phyloP scores from a whole-genome alignment of 1,284 basidiomycete species.

The Cryptococcus sp. region DNA sequence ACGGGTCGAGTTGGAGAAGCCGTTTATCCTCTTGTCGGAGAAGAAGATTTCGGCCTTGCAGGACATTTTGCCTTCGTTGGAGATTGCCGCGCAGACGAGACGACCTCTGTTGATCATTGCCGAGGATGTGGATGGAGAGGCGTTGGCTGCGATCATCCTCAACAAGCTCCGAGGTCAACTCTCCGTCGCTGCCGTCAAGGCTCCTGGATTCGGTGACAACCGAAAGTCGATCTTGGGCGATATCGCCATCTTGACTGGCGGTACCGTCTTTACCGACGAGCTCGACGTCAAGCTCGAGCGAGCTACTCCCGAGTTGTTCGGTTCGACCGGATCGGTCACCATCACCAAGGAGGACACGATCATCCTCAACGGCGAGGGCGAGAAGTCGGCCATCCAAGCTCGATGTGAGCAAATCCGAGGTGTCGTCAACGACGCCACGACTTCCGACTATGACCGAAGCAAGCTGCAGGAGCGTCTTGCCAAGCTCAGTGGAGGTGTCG shows the following conservation, averaged over 20 bases:
- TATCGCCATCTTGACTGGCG: constrained; percentile 92
- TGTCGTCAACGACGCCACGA: constrained; percentile 74
- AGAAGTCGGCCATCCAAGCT: constrained; percentile 75
- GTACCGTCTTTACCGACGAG: constrained; percentile 96
- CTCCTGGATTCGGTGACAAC: constrained; percentile 98
- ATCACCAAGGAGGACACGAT: constrained; percentile 99
- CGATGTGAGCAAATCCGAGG: constrained; percentile 93
- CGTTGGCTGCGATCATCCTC: constrained; percentile 91
- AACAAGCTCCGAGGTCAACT: constrained; percentile 98
- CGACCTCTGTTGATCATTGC: constrained; percentile 94
- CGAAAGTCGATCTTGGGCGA: constrained; percentile 96
- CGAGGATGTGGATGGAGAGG: constrained; percentile 96
- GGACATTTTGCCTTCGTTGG: constrained; percentile 91
- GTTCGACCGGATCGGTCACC: constrained; percentile 83
- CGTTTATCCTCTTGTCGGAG: constrained; percentile 85
- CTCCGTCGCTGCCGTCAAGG: constrained; percentile 88
- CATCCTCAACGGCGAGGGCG: constrained; percentile 85
- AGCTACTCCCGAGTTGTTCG: constrained; percentile 82
- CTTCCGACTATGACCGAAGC: constrained; percentile 87
- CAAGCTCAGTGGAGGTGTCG: constrained; percentile 92
- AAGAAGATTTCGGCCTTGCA: constrained; percentile 97
- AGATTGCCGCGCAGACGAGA: constrained; percentile 82
- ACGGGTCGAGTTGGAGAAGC: constrained; percentile 96
- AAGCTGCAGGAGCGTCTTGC: constrained; percentile 97
- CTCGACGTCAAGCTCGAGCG: constrained; percentile 96